phyloP scores from a whole-genome alignment of 2,329 filamentous ascomycete species.

The Apiospora pterosperma region DNA sequence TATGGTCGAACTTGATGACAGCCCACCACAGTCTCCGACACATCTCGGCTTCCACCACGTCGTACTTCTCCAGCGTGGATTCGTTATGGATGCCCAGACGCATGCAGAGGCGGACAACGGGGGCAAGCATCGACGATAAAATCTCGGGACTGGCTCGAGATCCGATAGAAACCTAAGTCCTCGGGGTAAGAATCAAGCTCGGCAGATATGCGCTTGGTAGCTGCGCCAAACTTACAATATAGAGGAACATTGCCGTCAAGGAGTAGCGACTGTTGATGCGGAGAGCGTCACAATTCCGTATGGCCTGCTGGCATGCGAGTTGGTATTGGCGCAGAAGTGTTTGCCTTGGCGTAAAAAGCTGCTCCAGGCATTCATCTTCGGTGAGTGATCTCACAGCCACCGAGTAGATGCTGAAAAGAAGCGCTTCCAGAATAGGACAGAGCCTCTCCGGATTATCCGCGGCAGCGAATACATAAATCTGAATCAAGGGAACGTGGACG shows the following conservation, averaged over 20 bases:
- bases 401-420: slow-evolving; percentile 54
- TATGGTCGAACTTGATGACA: slow-evolving; percentile 52
- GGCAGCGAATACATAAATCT: slow-evolving; percentile 49
- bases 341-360: slow-evolving; percentile 38
- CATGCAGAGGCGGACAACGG: slow-evolving; percentile 56
- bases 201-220: not conserved
- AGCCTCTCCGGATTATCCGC: slow-evolving; percentile 38
- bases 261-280: slow-evolving; percentile 47
- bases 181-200: not conserved
- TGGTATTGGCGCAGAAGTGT: slow-evolving; percentile 40
- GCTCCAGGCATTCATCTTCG: slow-evolving; percentile 36
- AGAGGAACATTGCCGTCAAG: slow-evolving; percentile 54
- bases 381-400: slow-evolving; percentile 38
- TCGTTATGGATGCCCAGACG: slow-evolving; percentile 55
- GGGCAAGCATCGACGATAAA: slow-evolving; percentile 47
- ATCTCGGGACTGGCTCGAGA: slow-evolving; percentile 43
- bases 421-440: slow-evolving; percentile 41
- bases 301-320: slow-evolving; percentile 48
- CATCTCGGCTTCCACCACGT: slow-evolving; percentile 52
- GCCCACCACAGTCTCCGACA: slow-evolving; percentile 62
- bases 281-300: slow-evolving; percentile 48
- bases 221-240: slow-evolving; percentile 40
- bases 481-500: slow-evolving; percentile 52
- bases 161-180: slow-evolving; percentile 43
- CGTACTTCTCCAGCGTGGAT: slow-evolving; percentile 20